Evolutionary conservation across 768 basidiomycete species (phyloP).

Genomic region (Macrocybe gigantea): DNA sequence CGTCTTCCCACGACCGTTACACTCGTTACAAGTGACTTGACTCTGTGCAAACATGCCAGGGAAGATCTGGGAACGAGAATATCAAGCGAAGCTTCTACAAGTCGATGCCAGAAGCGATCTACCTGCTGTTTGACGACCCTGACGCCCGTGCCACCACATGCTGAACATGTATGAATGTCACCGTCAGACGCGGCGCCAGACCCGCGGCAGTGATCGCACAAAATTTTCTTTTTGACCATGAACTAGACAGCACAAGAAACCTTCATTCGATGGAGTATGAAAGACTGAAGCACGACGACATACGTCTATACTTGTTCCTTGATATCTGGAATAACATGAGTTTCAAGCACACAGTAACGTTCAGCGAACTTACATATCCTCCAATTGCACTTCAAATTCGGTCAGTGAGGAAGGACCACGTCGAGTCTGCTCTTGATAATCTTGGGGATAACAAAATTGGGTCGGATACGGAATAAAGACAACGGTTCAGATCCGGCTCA

Average conservation of each 20-base stretch:
- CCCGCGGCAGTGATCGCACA: conserved; percentile 97
- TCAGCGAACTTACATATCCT: conserved; percentile 61
- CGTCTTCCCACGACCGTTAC: conserved; percentile 75
- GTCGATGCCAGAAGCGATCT: background rate
- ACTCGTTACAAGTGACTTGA: conserved; percentile 78
- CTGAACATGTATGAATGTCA: conserved; percentile 82
- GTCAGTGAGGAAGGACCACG: conserved; percentile 71
- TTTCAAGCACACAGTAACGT: background rate
- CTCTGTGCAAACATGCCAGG: conserved; percentile 94
- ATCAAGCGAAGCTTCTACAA: background rate
- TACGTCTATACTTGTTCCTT: conserved; percentile 81
- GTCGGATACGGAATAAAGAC: background rate
- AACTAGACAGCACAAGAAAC: conserved; percentile 47
- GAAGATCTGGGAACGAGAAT: conserved; percentile 51
- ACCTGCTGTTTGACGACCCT: conserved; percentile 82
- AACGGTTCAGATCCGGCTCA: conserved; percentile 27
- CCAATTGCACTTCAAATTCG: conserved; percentile 81
- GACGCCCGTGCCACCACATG: conserved; percentile 82
- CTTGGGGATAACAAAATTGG: conserved; percentile 16
- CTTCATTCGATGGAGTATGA: background rate
- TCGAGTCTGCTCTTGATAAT: conserved; percentile 57
- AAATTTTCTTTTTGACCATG: conserved; percentile 83
- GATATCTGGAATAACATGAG: conserved; percentile 48
- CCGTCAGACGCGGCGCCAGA: conserved; percentile 86
- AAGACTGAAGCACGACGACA: conserved; percentile 17